phyloP scores from a whole-genome alignment of 2,329 filamentous ascomycete species.

The Verticillium zaregamsianum region DNA sequence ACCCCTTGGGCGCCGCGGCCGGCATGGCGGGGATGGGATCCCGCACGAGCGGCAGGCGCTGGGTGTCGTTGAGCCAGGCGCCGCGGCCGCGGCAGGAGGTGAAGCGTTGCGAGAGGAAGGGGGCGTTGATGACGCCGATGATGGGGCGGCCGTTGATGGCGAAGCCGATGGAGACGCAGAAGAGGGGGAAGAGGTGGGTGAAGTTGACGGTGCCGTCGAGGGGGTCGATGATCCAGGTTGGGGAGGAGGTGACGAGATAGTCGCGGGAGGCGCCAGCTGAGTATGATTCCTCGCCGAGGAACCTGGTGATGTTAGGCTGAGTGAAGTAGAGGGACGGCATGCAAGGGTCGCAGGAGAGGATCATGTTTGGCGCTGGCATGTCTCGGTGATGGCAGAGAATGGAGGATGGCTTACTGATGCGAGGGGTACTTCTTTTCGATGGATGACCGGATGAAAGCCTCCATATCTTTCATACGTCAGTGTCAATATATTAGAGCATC shows the following conservation, averaged over 20 bases:
- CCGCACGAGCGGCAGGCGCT: conserved; percentile 58
- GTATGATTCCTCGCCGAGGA: conserved; percentile 75
- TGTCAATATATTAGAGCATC: neutral
- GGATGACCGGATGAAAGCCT: conserved; percentile 61
- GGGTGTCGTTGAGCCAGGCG: conserved; percentile 64
- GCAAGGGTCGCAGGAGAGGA: neutral
- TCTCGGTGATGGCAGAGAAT: neutral
- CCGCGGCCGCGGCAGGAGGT: conserved; percentile 62
- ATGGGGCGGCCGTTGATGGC: conserved; percentile 54
- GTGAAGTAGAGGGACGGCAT: neutral
- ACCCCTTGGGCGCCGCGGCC: conserved; percentile 59
- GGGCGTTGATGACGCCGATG: conserved; percentile 70
- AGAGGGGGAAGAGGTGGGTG: conserved; percentile 77
- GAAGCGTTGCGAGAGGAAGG: conserved; percentile 66
- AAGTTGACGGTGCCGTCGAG: conserved; percentile 80
- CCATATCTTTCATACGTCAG: conserved; percentile 46
- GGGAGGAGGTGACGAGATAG: conserved; percentile 59
- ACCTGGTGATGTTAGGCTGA: conserved; percentile 38
- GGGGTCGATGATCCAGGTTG: conserved; percentile 75
- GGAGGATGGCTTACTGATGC: conserved; percentile 51
- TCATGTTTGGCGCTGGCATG: neutral
- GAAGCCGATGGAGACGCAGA: conserved; percentile 74
- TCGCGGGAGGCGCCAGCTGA: conserved; percentile 62
- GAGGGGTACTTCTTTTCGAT: conserved; percentile 58
- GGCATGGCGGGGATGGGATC: conserved; percentile 62